A percentile compares a stretch with the other conserved stretches of the same genome.
Conservation (phyloP, 2,329 filamentous ascomycete genomes). For the Xylariaceae sp. region DNA sequence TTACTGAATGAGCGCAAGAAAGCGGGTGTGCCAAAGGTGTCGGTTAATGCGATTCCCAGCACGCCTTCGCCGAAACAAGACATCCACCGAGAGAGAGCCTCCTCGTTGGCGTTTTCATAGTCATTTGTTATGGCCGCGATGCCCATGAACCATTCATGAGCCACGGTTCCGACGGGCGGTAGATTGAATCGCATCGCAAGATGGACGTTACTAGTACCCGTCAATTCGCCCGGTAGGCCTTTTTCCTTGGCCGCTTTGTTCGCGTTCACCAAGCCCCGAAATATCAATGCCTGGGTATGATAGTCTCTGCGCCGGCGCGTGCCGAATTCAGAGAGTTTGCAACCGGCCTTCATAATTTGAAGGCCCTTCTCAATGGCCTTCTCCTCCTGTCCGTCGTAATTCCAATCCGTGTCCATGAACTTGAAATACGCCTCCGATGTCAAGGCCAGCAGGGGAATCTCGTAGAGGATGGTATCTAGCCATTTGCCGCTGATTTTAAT, state of each 20-base stretch:
- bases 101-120: constrained; percentile 78
- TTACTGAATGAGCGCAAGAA: constrained; percentile 82
- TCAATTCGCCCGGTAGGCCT: constrained; percentile 65
- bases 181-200: constrained; percentile 90
- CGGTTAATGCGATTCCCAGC: constrained; percentile 83
- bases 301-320: constrained; percentile 86
- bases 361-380: constrained; percentile 78
- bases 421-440: constrained; percentile 97
- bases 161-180: constrained; percentile 76
- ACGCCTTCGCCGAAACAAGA: constrained; percentile 82
- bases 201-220: constrained; percentile 94
- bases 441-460: constrained; percentile 87
- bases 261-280: constrained; percentile 77
- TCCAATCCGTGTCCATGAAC: constrained; percentile 92
- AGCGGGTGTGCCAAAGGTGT: constrained; percentile 88
- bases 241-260: constrained; percentile 62
- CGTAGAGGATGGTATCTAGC: constrained; percentile 95
- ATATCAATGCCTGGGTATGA: constrained; percentile 87
- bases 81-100: constrained; percentile 82
- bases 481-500: constrained; percentile 76
- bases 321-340: constrained; percentile 89
- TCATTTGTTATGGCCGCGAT: constrained; percentile 85
- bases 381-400: constrained; percentile 78
- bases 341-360: constrained; percentile 71
- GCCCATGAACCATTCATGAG: constrained; percentile 99